Conservation (phyloP, 1,139 yeast species). For the Taphrina pruni region DNA sequence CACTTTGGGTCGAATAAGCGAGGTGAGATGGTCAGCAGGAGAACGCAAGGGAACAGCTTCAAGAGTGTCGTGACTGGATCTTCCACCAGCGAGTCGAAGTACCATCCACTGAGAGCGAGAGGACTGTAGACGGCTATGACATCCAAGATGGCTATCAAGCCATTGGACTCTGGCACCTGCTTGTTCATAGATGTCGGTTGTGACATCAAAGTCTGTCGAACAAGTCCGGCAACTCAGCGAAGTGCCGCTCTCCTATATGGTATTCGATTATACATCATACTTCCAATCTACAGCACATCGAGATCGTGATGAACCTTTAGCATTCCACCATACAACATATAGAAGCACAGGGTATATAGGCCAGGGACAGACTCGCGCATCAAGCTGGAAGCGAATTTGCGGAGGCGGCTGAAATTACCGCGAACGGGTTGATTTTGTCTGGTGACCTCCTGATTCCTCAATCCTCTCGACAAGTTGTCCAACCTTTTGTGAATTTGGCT, state of each 20-base stretch:
- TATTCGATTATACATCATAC: not conserved
- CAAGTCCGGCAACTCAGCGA: too few relatives aligned
- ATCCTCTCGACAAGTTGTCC: not conserved
- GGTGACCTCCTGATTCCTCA: constrained; percentile 13
- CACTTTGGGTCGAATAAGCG: not conserved
- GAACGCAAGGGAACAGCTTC: not conserved
- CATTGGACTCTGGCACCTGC: not conserved
- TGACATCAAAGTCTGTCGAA: too few relatives aligned
- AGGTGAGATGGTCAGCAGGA: not conserved
- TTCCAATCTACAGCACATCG: too few relatives aligned
- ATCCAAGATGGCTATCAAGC: not conserved
- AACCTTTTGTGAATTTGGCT: too few relatives aligned
- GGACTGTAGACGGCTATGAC: constrained; percentile 11
- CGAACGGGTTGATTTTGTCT: not conserved
- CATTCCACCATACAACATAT: too few relatives aligned
- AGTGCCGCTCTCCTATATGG: too few relatives aligned
- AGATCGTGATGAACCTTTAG: too few relatives aligned
- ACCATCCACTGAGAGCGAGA: not conserved
- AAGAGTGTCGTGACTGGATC: constrained; percentile 8
- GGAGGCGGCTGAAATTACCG: constrained; percentile 8
- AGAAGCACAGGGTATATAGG: too few relatives aligned
- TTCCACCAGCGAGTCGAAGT: constrained; percentile 2
- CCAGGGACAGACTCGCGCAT: too few relatives aligned
- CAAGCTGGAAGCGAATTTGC: not conserved
- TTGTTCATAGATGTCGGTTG: not conserved